phyloP scores from a whole-genome alignment of 257 asterid species.

The Penstemon barbatus region DNA sequence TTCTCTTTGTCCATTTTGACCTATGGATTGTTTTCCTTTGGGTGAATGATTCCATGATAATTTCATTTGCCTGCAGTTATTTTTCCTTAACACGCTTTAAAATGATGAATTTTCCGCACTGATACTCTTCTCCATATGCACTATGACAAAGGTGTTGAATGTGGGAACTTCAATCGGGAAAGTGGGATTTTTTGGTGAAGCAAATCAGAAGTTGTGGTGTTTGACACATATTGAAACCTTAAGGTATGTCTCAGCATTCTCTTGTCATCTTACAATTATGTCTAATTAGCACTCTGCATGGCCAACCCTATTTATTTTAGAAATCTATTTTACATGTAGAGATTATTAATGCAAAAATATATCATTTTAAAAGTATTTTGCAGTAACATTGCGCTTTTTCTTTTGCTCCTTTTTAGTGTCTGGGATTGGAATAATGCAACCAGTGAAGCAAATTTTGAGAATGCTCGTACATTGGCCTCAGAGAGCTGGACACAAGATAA shows the following conservation, averaged over 20 bases:
- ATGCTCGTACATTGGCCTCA: slow-evolving; percentile 83
- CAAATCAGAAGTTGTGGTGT: slow-evolving; percentile 79
- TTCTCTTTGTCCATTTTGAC: too few species aligned
- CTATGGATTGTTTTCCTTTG: slow-evolving; percentile 4
- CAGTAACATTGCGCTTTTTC: slow-evolving; percentile 13
- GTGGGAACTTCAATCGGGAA: slow-evolving; percentile 91
- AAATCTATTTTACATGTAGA: background rate
- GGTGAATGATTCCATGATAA: background rate
- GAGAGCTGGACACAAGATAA: slow-evolving; percentile 68
- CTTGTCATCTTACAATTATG: background rate
- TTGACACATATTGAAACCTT: slow-evolving; percentile 85
- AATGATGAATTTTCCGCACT: slow-evolving; percentile 10
- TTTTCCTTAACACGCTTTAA: background rate
- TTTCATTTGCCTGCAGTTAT: slow-evolving; percentile 2
- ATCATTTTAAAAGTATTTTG: background rate
- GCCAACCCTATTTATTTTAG: background rate
- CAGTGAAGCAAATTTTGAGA: slow-evolving; percentile 63
- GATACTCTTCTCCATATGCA: background rate
- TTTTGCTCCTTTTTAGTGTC: slow-evolving; percentile 44
- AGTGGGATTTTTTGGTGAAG: slow-evolving; percentile 76
- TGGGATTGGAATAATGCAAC: slow-evolving; percentile 83
- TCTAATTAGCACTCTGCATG: slow-evolving; percentile 12
- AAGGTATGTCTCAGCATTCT: slow-evolving; percentile 46
- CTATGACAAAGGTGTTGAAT: slow-evolving; percentile 60
- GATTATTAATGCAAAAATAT: background rate